A percentile compares a stretch with the other conserved stretches of the same genome.
phyloP scores from a whole-genome alignment of 257 asterid species.

The Anisodus acutangulus region DNA sequence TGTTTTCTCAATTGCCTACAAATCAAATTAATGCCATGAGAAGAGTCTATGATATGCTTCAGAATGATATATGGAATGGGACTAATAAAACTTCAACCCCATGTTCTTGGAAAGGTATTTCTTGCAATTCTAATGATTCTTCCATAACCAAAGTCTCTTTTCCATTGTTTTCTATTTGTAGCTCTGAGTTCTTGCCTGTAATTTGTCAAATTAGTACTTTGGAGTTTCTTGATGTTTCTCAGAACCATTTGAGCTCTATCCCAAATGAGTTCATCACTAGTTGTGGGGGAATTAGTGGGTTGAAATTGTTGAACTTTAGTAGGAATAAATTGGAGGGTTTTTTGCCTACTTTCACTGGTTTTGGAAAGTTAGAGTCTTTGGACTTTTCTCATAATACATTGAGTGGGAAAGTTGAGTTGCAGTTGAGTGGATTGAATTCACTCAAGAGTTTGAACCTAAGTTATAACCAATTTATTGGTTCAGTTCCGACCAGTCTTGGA shows the following conservation, averaged over 20 bases:
- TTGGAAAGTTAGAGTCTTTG: conserved; percentile 50
- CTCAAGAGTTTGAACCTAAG: conserved; percentile 62
- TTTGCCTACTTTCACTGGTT: conserved; percentile 63
- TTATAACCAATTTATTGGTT: conserved; percentile 47
- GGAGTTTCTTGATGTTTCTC: conserved; percentile 66
- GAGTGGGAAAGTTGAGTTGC: conserved; percentile 47
- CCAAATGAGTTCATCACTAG: conserved; percentile 49
- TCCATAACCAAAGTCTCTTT: conserved; percentile 52
- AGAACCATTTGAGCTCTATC: conserved; percentile 57
- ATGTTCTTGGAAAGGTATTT: conserved; percentile 78
- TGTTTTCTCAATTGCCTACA: conserved; percentile 46
- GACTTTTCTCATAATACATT: conserved; percentile 61
- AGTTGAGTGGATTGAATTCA: conserved; percentile 57
- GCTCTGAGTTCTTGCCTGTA: conserved; percentile 56
- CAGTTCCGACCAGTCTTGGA: conserved; percentile 63
- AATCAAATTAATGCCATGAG: conserved; percentile 49
- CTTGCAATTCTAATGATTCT: conserved; percentile 50
- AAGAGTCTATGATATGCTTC: conserved; percentile 47
- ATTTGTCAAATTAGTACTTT: conserved; percentile 55
- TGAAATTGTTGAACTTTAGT: conserved; percentile 70
- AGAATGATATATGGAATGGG: conserved; percentile 42
- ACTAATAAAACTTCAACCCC: conserved; percentile 46
- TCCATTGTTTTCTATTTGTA: conserved; percentile 42
- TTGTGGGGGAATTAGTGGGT: conserved; percentile 56
- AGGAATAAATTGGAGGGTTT: conserved; percentile 47